Evolutionary conservation across 768 basidiomycete genomes (phyloP).

Genomic region (Termitomyces sp.): DNA sequence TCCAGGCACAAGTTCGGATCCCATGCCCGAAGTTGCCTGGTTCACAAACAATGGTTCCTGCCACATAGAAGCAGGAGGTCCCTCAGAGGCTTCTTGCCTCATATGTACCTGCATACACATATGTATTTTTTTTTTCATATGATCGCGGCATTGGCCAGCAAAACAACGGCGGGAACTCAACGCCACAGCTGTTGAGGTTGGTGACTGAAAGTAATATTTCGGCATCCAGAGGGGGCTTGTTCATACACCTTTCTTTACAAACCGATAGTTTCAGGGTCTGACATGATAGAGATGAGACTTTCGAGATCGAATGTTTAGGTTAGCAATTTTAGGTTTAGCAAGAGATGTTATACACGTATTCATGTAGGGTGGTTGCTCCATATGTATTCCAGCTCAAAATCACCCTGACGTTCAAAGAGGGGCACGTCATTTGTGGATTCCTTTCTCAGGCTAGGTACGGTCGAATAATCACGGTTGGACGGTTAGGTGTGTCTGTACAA

Average conservation of each 20-base stretch:
- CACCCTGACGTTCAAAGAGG: not conserved
- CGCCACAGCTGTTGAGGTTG: not conserved
- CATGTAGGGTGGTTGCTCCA: not conserved
- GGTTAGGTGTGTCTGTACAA: not conserved
- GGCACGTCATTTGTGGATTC: not conserved
- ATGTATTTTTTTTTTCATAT: too few relatives aligned
- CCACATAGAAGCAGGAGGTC: not conserved
- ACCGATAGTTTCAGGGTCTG: not conserved
- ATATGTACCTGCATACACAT: too few relatives aligned
- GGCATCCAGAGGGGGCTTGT: not conserved
- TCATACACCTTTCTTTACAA: too few relatives aligned
- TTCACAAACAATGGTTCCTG: not conserved
- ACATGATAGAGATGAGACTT: too few relatives aligned
- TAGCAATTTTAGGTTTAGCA: too few relatives aligned
- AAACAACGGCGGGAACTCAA: not conserved
- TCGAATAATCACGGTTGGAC: too few relatives aligned
- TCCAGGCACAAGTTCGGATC: not conserved
- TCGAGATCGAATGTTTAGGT: too few relatives aligned
- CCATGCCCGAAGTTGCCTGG: not conserved
- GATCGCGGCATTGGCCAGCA: not conserved
- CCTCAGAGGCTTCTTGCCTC: not conserved
- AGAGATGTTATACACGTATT: not conserved
- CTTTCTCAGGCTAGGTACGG: not conserved
- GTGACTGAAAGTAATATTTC: not conserved
- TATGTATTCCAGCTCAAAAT: not conserved